Conservation (phyloP, 2,329 filamentous ascomycete species). For the Rhytidhysteron rufulum region DNA sequence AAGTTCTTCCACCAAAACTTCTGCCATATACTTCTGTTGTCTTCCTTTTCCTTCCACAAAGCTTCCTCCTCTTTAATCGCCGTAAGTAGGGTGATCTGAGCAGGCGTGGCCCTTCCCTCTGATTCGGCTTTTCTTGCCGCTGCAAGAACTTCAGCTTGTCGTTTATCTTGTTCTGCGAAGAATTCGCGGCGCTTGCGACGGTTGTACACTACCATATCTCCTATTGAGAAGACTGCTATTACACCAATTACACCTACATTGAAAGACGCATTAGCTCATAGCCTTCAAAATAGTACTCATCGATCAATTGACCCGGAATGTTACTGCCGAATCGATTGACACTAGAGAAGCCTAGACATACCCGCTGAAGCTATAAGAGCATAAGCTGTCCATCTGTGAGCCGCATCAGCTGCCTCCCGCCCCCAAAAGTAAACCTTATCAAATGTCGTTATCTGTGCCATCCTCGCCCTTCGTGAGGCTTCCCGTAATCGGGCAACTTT, state of each 20-base stretch:
- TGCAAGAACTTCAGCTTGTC: constrained; percentile 40
- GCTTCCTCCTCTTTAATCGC: constrained; percentile 62
- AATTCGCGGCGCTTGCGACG: constrained; percentile 61
- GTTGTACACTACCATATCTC: constrained; percentile 66
- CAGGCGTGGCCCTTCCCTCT: constrained; percentile 44
- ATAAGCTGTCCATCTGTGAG: constrained; percentile 58
- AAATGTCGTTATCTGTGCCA: constrained; percentile 49
- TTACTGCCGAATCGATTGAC: too few relatives aligned
- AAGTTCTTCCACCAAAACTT: constrained; percentile 9
- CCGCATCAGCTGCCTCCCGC: constrained; percentile 51
- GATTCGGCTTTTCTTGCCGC: constrained; percentile 42
- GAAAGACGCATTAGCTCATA: too few relatives aligned
- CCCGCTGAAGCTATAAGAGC: constrained; percentile 60
- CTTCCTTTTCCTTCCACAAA: constrained; percentile 42
- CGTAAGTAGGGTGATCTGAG: constrained; percentile 50
- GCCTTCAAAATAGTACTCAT: too few relatives aligned
- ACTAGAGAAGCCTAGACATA: constrained; percentile 28
- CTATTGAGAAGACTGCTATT: constrained; percentile 61
- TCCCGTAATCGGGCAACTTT: constrained; percentile 51
- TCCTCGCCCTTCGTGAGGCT: constrained; percentile 45
- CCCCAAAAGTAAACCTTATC: constrained; percentile 44
- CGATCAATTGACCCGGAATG: too few relatives aligned
- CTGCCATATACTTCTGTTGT: constrained; percentile 27
- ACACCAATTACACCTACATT: constrained; percentile 54
- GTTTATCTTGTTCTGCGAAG: constrained; percentile 50